Base-by-base conservation (phyloP, 441 rosid species). In the Populus trichocarpa region DNA sequence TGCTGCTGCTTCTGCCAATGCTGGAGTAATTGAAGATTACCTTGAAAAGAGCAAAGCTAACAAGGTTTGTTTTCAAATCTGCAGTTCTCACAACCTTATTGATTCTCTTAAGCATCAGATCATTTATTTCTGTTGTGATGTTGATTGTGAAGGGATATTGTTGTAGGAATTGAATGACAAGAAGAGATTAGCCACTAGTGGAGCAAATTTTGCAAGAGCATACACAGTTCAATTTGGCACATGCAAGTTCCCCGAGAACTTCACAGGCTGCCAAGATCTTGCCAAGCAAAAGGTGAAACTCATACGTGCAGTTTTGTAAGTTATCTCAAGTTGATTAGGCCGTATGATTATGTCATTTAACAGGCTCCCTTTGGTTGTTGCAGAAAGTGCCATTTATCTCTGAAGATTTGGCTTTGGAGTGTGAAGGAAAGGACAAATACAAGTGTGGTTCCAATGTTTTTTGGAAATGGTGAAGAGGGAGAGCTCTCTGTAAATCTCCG, bases 241-340 rank as follows among this genome's bases (percentile, higher is more conserved):
- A 71, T 96, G 99, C 91, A 91, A 92, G 88, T 96, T 96, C 94
- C 99, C 99, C 4, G 95, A 93, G 83, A 96, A 96, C 87, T 96
- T 96, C 86, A 93, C 99, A 25, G 99, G 98, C 61, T 93, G 98
- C 89, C 99, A 95, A 84, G 99, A 92, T 87, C 99, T 93, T 77
- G 98, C 99, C 82, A 91, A 95, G 90, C 98, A 91, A 86, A 91
- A 93, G 98, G 99, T 95, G 70, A 40, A 30, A 65, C n/a, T 70
- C 42, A 50, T 50, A 50, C 57, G 18, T 40, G 10, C 6, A 23
- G 30, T 20, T n/a, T 20, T 8, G 23, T n/a, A 12, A 50, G 16
- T 33, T 72, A 67, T 35, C 3, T 3, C 16, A 70, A 25, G 28
- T 38, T n/a, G 28, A 75, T 14, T 59, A 40, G 25, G 53, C 20